Evolutionary conservation across 2,329 filamentous ascomycete species (phyloP), one percentile per base, ranked within the genome.

Genomic region (Hortaea sp.): DNA sequence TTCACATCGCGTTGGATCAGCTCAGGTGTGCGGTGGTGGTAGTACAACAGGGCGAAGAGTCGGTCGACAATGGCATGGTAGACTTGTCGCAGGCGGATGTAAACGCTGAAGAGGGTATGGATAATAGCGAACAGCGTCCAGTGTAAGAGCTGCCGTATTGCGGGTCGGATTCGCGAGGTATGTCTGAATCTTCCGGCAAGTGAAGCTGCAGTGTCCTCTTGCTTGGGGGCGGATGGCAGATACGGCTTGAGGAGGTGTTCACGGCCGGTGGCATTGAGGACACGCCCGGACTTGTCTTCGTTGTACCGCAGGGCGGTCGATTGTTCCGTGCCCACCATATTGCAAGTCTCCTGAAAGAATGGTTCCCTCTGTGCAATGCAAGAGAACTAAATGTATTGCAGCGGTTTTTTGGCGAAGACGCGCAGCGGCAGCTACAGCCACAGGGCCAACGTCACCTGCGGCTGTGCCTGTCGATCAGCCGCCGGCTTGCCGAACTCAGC

Each of bases 21-120:
- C 63, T 94, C 87, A 6, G 92, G 92, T 0, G 90, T 94, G 44
- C 87, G 85, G 66, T 98, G 92, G 69, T 98, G 94, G 70, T 98
- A 92, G 65, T 90, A 89, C 45, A 94, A 74, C 50, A 97, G 77
- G 7, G 87, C 85, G 44, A 88, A 78, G 53, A 90, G 71, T 49
- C 85, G 82, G 63, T 92, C 85, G 55, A 81, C 73, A 42, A 94
- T 75, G 6, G 83, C 78, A 64, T 90, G 84, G 69, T 88, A 92
- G 46, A 81, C 79, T 62, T 88, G 82, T 48, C 89, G 82, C 48
- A 87, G 68, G 52, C 88, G 84, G 55, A 95, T 83, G 65, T 92
- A 94, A 53, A 97, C 71, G 5, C 87, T 90, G 69, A 95, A 97
- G 55, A 95, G 64, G 51, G 84, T 76, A 60, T 95, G 88, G 54